Base-by-base conservation (phyloP, 2,329 filamentous ascomycete genomes). In the Cordyceps farinosa region DNA sequence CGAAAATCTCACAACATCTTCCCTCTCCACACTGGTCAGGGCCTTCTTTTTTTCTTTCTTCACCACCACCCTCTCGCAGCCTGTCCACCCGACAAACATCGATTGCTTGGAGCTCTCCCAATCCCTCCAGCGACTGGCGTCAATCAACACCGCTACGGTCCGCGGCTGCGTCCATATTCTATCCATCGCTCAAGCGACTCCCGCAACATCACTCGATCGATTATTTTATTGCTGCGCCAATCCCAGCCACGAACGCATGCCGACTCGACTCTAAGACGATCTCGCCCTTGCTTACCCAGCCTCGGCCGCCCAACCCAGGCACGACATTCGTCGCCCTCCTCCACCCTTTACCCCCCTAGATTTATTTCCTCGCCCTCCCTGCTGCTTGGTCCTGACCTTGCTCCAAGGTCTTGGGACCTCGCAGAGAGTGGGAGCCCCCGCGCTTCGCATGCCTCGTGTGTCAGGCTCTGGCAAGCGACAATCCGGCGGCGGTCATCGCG, bases 401-500 rank as follows among this genome's bases (percentile, higher is more conserved):
- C 65, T 67, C 61, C 64, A 66, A 71, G 73, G 74, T 72, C 70
- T 66, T 66, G 67, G 70, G 75, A 74, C 72, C 71, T 67, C 72
- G 72, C 70, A 71, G 73, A 70, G 71, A 73, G 73, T 71, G 72
- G 72, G 71, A 70, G 66, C 45, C 67, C 70, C 70, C 65, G 68
- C 68, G 68, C 71, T 72, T 77, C 81, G 82, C 82, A 87, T 87
- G 84, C 83, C 84, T 86, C 84, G 84, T 75, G 81, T 79, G 73
- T 79, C 82, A 71, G 80, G 78, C 75, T 81, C 81, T 75, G 76
- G 79, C 75, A 87, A 87, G 82, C 83, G 84, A 85, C 82, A 85
- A 76, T 80, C 82, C 79, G 82, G 81, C 78, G 81, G 81, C 69
- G 89, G 82, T 79, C 84, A 87, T 76, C 87, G 87, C 80, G 89